These are phyloP conservation scores for Colletotrichum tabaci DNA, from an alignment of 2,329 filamentous ascomycete genomes.

Conservation along the genomic window DNA sequence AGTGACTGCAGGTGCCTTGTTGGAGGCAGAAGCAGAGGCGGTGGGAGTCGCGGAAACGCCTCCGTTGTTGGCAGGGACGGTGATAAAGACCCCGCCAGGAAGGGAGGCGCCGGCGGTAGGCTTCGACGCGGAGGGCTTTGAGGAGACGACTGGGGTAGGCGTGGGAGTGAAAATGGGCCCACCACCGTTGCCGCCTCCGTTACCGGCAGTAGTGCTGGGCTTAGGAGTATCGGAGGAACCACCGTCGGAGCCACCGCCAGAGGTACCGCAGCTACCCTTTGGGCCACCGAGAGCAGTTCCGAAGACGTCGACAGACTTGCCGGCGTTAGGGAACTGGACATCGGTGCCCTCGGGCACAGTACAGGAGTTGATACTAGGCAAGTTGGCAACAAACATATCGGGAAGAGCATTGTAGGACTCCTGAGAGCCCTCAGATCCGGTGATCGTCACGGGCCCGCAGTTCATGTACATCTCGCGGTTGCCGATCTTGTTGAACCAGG, in stretches of 20 bases:
- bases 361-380: too few relatives aligned
- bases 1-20: constrained; percentile 38
- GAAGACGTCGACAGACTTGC: not conserved
- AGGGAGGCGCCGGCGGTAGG: constrained; percentile 35
- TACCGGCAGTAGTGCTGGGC: not conserved
- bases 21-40: constrained; percentile 32
- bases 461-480: constrained; percentile 99
- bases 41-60: constrained; percentile 44
- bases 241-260: too few relatives aligned
- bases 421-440: constrained; percentile 64
- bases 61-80: constrained; percentile 43
- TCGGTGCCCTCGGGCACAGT: too few relatives aligned
- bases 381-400: constrained; percentile 71
- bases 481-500: constrained; percentile 93
- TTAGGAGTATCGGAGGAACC: too few relatives aligned
- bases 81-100: constrained; percentile 60
- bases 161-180: constrained; percentile 37
- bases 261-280: too few relatives aligned
- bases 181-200: constrained; percentile 9
- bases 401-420: constrained; percentile 75
- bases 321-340: constrained; percentile 36
- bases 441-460: constrained; percentile 83
- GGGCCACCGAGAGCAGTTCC: too few relatives aligned
- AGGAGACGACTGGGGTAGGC: constrained; percentile 42
- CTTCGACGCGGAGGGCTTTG: constrained; percentile 32